phyloP scores from a whole-genome alignment of 2,329 filamentous ascomycete species.

The Monosporascus sp. region DNA sequence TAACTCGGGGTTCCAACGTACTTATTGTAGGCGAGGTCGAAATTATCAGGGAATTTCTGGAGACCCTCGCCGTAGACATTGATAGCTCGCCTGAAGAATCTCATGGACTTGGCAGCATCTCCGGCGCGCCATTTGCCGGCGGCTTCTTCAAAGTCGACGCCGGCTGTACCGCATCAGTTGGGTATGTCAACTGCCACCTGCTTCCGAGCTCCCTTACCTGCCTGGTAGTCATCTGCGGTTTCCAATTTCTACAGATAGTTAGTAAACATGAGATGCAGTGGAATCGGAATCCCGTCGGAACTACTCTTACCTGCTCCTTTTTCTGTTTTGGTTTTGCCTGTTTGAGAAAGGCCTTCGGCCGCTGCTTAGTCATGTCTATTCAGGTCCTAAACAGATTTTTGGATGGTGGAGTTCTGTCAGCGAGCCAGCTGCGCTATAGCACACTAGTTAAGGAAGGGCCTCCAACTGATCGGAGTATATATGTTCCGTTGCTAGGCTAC shows the following conservation, averaged over 20 bases:
- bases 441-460: too few relatives aligned
- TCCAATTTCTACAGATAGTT: constrained; percentile 40
- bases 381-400: not conserved
- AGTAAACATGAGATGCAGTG: not conserved
- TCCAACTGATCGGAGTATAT: too few relatives aligned
- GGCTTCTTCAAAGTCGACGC: constrained; percentile 64
- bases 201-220: constrained; percentile 33
- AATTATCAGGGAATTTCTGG: constrained; percentile 52
- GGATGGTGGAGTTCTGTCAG: not conserved
- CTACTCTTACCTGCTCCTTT: constrained; percentile 8
- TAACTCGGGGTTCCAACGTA: constrained; percentile 30
- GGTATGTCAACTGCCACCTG: not conserved
- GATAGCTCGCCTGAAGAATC: constrained; percentile 59
- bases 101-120: constrained; percentile 55
- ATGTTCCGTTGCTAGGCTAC: too few relatives aligned
- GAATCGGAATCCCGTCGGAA: not conserved
- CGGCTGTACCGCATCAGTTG: constrained; percentile 35
- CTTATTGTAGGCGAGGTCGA: constrained; percentile 74
- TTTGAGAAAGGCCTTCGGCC: constrained; percentile 12
- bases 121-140: constrained; percentile 71
- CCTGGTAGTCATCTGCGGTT: constrained; percentile 63
- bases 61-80: constrained; percentile 62
- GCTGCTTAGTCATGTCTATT: not conserved
- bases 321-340: constrained; percentile 16
- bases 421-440: too few relatives aligned